Evolutionary conservation across 2,329 filamentous ascomycete genomes (phyloP).

Genomic region (Eurotiales sp.): DNA sequence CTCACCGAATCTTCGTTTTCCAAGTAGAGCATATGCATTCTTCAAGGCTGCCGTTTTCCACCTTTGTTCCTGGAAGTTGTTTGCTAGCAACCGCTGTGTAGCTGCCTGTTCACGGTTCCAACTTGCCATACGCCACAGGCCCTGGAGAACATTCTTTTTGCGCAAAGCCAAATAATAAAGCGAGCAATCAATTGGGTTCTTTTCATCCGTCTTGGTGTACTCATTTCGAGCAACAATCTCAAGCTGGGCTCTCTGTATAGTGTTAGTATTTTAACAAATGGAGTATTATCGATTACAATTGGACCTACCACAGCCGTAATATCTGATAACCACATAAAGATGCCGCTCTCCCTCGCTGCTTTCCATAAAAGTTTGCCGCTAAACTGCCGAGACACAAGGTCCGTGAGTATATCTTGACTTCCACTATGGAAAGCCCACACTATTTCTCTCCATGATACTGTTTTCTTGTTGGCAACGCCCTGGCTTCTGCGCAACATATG

Average conservation of each 20-base stretch:
- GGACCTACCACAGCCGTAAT: conserved; percentile 65
- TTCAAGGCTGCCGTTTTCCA: conserved; percentile 90
- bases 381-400: conserved; percentile 76
- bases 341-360: conserved; percentile 76
- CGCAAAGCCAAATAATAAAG: conserved; percentile 85
- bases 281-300: background rate
- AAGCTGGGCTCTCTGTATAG: conserved; percentile 65
- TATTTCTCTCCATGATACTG: conserved; percentile 51
- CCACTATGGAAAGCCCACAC: conserved; percentile 44
- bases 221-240: conserved; percentile 90
- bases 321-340: conserved; percentile 94
- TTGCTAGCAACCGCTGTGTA: conserved; percentile 76
- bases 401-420: conserved; percentile 81
- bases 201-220: conserved; percentile 81
- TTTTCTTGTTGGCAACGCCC: conserved; percentile 59
- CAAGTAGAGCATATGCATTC: conserved; percentile 92
- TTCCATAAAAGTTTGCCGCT: conserved; percentile 79
- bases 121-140: conserved; percentile 88
- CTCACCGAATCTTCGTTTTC: conserved; percentile 79
- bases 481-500: conserved; percentile 67
- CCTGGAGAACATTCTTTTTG: conserved; percentile 87
- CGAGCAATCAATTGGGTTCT: conserved; percentile 86
- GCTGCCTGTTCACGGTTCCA: conserved; percentile 83
- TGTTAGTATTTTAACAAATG: background rate
- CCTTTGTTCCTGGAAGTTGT: conserved; percentile 81